Conservation (phyloP, 2,329 filamentous ascomycete genomes). For the Fusarium pininemorale region DNA sequence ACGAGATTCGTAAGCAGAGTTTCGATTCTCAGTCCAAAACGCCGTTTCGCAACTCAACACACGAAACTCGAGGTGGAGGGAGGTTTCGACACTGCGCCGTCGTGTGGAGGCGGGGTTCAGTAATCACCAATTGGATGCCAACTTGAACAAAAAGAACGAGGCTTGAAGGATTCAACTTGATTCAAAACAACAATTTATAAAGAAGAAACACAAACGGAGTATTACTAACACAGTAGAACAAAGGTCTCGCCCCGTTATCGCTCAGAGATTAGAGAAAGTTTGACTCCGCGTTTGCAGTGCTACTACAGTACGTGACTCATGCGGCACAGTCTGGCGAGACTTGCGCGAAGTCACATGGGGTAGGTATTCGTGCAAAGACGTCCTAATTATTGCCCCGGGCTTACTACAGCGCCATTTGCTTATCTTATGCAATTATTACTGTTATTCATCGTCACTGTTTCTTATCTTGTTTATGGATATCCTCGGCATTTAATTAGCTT, state of each 20-base stretch:
- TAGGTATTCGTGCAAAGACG: background rate
- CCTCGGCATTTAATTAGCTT: background rate
- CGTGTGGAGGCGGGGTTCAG: constrained; percentile 12
- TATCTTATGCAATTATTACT: background rate
- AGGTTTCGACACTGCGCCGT: background rate
- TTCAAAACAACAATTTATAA: background rate
- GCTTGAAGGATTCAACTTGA: background rate
- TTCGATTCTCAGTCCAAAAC: background rate
- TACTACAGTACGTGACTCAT: constrained; percentile 40
- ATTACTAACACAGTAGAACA: background rate
- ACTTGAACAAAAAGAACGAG: background rate
- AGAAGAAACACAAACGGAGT: background rate
- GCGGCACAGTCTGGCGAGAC: constrained; percentile 36
- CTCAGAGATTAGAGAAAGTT: background rate
- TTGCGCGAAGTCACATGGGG: constrained; percentile 46
- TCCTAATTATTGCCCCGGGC: constrained; percentile 13
- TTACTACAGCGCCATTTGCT: constrained; percentile 5
- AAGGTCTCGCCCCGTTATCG: constrained; percentile 21
- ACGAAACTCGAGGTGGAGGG: constrained; percentile 10
- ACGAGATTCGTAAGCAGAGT: background rate
- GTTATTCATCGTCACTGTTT: background rate
- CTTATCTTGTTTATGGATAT: background rate
- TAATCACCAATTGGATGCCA: constrained; percentile 12
- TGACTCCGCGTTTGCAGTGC: constrained; percentile 12
- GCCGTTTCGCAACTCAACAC: background rate